Evolutionary conservation across 73 alveolate genomes (phyloP), one percentile per base, ranked within the genome.

Genomic region (Paramecium octaurelia): DNA sequence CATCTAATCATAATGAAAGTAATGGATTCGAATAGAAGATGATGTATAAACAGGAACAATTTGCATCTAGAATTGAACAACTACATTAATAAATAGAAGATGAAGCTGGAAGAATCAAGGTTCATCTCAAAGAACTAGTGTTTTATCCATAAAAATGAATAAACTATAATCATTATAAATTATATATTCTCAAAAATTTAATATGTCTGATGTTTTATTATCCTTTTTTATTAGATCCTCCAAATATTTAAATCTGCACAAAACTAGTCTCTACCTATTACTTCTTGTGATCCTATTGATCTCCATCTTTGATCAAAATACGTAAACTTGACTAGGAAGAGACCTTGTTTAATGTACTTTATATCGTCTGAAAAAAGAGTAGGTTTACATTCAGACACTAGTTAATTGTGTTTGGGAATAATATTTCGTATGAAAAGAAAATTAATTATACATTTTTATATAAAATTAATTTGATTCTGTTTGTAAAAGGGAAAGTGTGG

Each of bases 121-220:
- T 12, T 31, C 46, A 44, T 23, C 43, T 80, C 16, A 80, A 44
- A 80, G 91, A 80, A 48, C 29, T 80, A 43, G 43, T 24, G 16
- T 80, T 80, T 48, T 80, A 44, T 18, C 77, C 91, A 36, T 35
- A 10, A 80, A 80, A 80, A 80, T 80, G 91, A 80, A 80, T n/a
- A 5, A 0, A 54, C 18, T 50, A 10, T 14, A 14, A 50, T 50
- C 64, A 50, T 50, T 50, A 50, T 50, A 50, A 1, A 29, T 18
- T 9, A 8, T 35, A 9, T 71, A 8, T 31, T 27, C 12, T 70
- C 35, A 24, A 70, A 9, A 8, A 70, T 24, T 59, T n/a, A 24
- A 27, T 27, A 27, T 27, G 31, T 27, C 31, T 27, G 1, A 27
- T 27, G 1, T 27, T 27, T 27, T 27, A 27, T 1, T 27, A 27